Percentiles rank a stretch among this genome's conserved stretches.
Conservation (phyloP, 73 alveolate species). For the Paramecium pentaurelia region DNA sequence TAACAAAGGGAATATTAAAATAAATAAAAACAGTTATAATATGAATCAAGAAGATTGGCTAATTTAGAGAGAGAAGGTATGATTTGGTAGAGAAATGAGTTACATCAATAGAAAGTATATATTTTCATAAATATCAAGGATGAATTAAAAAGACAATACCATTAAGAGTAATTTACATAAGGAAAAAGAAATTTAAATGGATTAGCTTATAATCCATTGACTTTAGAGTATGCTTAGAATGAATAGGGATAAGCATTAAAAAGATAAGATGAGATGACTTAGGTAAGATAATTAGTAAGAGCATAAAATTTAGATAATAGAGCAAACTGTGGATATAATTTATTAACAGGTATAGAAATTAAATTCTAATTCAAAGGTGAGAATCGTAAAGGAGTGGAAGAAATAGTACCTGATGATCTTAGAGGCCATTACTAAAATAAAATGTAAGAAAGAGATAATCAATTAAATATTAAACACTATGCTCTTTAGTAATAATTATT, state of each 20-base stretch:
- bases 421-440: not conserved
- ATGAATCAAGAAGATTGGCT: conserved; percentile 66
- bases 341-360: conserved; percentile 79
- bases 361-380: not conserved
- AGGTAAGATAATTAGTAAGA: conserved; percentile 89
- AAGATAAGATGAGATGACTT: conserved; percentile 88
- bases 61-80: conserved; percentile 84
- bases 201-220: conserved; percentile 91
- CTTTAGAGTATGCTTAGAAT: conserved; percentile 88
- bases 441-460: not conserved
- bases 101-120: conserved; percentile 78
- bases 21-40: conserved; percentile 67
- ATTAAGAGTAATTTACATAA: conserved; percentile 72
- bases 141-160: conserved; percentile 74
- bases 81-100: conserved; percentile 95
- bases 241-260: conserved; percentile 83
- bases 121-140: conserved; percentile 71
- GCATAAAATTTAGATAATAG: conserved; percentile 90
- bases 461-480: not conserved
- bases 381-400: conserved; percentile 32
- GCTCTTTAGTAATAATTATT: conserved; percentile 7
- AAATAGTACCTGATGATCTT: not conserved
- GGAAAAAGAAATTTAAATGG: conserved; percentile 89
- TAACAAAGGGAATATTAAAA: conserved; percentile 72
- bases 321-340: conserved; percentile 91